These are phyloP conservation scores for Echium plantagineum DNA, from an alignment of 257 asterid genomes.

Conservation along the genomic window DNA sequence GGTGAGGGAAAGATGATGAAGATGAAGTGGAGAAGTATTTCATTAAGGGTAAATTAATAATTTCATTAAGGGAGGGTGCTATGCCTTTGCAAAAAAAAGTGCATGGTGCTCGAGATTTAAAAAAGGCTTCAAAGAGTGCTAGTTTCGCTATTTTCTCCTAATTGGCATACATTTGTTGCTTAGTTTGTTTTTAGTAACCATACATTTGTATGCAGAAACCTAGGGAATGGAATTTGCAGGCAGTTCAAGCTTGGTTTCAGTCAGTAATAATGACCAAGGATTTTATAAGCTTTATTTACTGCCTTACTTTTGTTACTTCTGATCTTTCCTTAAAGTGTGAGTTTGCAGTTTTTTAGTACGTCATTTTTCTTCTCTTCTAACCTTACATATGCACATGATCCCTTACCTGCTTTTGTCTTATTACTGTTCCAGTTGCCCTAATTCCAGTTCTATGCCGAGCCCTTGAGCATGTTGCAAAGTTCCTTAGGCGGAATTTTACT, in stretches of 20 bases:
- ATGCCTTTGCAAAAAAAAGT: too few relatives aligned
- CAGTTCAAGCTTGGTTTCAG: slow-evolving; percentile 84
- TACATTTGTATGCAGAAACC: slow-evolving; percentile 60
- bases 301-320: slow-evolving; percentile 69
- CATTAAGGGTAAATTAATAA: too few relatives aligned
- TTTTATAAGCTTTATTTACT: slow-evolving; percentile 71
- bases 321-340: slow-evolving; percentile 78
- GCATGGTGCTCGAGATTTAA: too few relatives aligned
- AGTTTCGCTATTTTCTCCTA: too few relatives aligned
- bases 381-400: neutral
- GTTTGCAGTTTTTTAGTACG: slow-evolving; percentile 7
- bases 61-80: too few relatives aligned
- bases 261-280: slow-evolving; percentile 67
- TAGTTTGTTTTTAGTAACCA: slow-evolving; percentile 14
- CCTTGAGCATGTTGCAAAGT: slow-evolving; percentile 73
- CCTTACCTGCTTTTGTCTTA: slow-evolving; percentile 1
- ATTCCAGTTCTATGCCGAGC: slow-evolving; percentile 74
- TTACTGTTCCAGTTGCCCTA: slow-evolving; percentile 60
- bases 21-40: too few relatives aligned
- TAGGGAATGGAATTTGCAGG: slow-evolving; percentile 88
- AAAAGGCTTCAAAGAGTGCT: too few relatives aligned
- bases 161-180: neutral
- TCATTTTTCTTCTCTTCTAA: slow-evolving; percentile 5
- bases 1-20: too few relatives aligned
- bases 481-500: slow-evolving; percentile 74